These are phyloP conservation scores for Knoxdaviesia capensis DNA, from an alignment of 2,329 filamentous ascomycete species.

Conservation along the genomic window DNA sequence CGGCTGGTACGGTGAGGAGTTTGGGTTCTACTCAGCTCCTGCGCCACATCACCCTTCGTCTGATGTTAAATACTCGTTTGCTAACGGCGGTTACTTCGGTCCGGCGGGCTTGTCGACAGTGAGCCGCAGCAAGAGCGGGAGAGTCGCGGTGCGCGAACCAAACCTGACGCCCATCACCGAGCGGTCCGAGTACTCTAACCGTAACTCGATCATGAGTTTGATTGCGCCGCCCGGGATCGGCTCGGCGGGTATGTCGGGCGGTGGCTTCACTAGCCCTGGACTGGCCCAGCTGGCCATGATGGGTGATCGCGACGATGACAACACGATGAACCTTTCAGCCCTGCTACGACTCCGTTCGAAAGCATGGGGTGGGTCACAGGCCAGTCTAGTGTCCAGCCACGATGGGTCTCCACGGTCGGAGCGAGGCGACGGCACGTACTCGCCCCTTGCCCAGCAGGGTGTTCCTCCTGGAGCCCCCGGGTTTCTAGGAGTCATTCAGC, in stretches of 20 bases:
- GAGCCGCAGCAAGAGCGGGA: slow-evolving; percentile 52
- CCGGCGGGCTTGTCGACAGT: slow-evolving; percentile 36
- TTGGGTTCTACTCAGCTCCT: slow-evolving; percentile 73
- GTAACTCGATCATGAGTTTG: slow-evolving; percentile 73
- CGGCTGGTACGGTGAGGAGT: slow-evolving; percentile 89
- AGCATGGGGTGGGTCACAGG: slow-evolving; percentile 67
- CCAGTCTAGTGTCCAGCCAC: slow-evolving; percentile 38
- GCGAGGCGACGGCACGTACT: slow-evolving; percentile 24
- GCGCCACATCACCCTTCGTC: slow-evolving; percentile 19
- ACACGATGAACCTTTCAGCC: slow-evolving; percentile 53
- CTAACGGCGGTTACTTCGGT: slow-evolving; percentile 79
- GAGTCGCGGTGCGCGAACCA: slow-evolving; percentile 59
- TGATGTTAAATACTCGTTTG: slow-evolving; percentile 33
- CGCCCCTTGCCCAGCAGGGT: slow-evolving; percentile 13
- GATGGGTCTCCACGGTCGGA: slow-evolving; percentile 30
- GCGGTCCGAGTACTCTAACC: slow-evolving; percentile 84
- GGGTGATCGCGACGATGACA: slow-evolving; percentile 34
- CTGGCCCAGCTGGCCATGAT: slow-evolving; percentile 56
- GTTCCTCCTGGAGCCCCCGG: background rate
- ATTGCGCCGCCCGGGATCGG: slow-evolving; percentile 24
- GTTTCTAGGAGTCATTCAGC: slow-evolving; percentile 1
- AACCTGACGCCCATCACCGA: slow-evolving; percentile 94
- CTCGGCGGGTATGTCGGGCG: slow-evolving; percentile 21
- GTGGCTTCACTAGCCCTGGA: slow-evolving; percentile 43
- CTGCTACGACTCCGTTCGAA: slow-evolving; percentile 53